Conservation (phyloP, 192 early-diverging fungal genomes). For the Chytriomyces hyalinus region DNA sequence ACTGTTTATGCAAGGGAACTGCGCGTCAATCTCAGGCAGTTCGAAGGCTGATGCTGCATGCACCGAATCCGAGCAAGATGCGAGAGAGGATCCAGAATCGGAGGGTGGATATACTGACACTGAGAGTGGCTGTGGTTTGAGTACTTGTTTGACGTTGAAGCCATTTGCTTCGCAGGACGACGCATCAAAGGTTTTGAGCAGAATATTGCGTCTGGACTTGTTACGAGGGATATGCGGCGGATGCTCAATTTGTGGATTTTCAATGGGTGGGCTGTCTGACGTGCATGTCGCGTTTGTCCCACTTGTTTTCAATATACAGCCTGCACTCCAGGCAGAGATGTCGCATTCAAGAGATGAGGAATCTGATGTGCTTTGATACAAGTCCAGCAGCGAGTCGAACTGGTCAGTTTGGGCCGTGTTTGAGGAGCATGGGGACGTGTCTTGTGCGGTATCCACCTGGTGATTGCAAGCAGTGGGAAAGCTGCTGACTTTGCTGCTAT, state of each 20-base stretch:
- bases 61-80: not conserved
- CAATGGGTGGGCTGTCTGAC: not conserved
- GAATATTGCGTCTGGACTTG: too few relatives aligned
- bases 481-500: too few relatives aligned
- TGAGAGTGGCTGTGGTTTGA: not conserved
- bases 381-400: too few relatives aligned
- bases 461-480: too few relatives aligned
- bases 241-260: not conserved
- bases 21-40: not conserved
- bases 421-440: too few relatives aligned
- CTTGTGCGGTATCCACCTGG: too few relatives aligned
- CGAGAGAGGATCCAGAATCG: too few relatives aligned
- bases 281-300: not conserved
- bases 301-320: not conserved
- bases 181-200: not conserved
- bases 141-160: not conserved
- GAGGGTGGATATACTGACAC: not conserved
- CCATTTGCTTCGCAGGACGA: conserved; percentile 16
- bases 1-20: too few relatives aligned
- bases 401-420: too few relatives aligned
- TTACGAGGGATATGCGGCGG: not conserved
- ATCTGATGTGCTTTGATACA: not conserved
- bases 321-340: not conserved
- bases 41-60: not conserved
- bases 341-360: not conserved